Evolutionary conservation across 2,329 filamentous ascomycete species (phyloP), one percentile per base, ranked within the genome.

Genomic region (Dactylellina sp.): DNA sequence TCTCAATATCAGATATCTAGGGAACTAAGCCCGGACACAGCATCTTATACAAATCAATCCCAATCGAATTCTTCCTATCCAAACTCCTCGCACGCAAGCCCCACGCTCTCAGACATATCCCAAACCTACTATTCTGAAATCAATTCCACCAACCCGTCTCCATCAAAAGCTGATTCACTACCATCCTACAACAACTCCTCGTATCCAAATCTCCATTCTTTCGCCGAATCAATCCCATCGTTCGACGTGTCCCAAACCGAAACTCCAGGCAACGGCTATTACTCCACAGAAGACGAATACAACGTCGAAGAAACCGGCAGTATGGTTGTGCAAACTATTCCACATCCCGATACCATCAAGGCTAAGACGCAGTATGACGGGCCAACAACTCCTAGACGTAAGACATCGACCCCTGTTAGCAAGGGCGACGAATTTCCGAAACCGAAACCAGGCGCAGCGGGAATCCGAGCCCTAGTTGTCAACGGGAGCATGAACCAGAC

Each of bases 401-500:
- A 40, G 7, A 40, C 57, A 7, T 20, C 57, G 14, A 50, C 39
- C 11, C 18, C 35, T 18, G 22, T 12, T 24, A 42, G 22, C 42
- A 6, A 66, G 35, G 16, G 22, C 7, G n/a, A 32, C 28, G 6
- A 6, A 32, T 12, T 32, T 12, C 42, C 22, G 5, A 32, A 72
- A 7, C 37, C 22, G 6, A 56, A 24, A 7, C 16, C 16, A 20
- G 37, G 16, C 4, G 5, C 9, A 22, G 32, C 2, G 7, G 1
- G 1, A 11, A 25, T 25, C 4, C 64, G 47, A 39, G 49, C 60
- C 16, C 22, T 72, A n/a, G 39, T 72, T 11, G 68, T 72, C 14
- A 72, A 72, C 47, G 68, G 68, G n/a, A 72, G 60, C 52, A 72
- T 53, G 3, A 72, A 72, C 18, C 46, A 64, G n/a, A 44, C 52